Evolutionary conservation across 306 rosid genomes (phyloP), one percentile per base, ranked within the genome.

Genomic region (Malus domestica): DNA sequence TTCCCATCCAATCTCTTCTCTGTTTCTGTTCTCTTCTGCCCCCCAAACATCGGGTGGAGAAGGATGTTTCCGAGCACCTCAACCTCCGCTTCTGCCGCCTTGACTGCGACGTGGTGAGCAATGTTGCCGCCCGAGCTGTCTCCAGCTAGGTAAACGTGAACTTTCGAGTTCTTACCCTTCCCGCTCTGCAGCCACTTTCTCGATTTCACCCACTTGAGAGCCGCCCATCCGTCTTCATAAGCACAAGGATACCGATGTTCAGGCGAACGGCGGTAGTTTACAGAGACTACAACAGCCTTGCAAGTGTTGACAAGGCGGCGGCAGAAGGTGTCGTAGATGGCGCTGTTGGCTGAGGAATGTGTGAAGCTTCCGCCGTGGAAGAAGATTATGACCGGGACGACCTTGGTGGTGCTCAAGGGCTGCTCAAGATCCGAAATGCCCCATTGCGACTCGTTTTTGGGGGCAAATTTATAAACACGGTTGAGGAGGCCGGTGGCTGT

Each of bases 341-440:
- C 91, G 68, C 90, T 90, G 66, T 90, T 90, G 70, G 98, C 98
- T 3, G 98, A 93, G 62, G 98, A 93, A 78, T 93, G 98, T 30
- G 88, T 83, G 89, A 93, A 93, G 75, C 98, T 93, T 71, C 98
- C 98, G 25, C 98, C 98, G 16, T 93, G 98, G 83, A 93, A 93
- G 83, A 89, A 93, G 4, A 93, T 60, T 64, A 93, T 90, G 30
- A 93, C 93, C 0, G 98, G 98, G 5, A 93, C 93, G 57, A 88
- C 73, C 80, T 84, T 64, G 8, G 90, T 83, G 23, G 85, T 76
- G 80, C 91, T 91, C 69, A 93, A 67, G 42, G 98, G 97, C 82
- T 69, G 88, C 61, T 85, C 90, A 4, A 93, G 86, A 78, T 90
- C 91, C 54, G 78, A 63, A 8, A 78, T 67, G 40, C 87, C 88